Evolutionary conservation across 1,139 yeast genomes (phyloP), one percentile per base, ranked within the genome.

Genomic region (Geotrichum restrictum): DNA sequence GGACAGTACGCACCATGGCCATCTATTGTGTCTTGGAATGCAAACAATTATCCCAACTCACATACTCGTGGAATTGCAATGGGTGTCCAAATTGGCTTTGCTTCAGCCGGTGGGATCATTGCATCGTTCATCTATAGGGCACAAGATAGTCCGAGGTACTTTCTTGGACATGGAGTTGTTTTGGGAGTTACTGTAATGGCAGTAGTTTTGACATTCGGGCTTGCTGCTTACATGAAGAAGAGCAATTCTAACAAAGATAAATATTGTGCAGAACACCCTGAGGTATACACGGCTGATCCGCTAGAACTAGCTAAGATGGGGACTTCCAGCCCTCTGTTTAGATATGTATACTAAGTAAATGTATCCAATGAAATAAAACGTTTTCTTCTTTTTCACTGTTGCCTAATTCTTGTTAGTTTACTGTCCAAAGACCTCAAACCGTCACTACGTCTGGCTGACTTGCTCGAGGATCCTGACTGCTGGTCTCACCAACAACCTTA

Each of bases 101-200:
- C 49, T 1, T 50, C 53, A 5, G 41, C 40, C 2, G 67, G 76
- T 10, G 77, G 77, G 46, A 70, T 68, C 18, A 62, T 73, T 56
- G 69, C 71, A 27, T 71, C 73, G 18, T 74, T 71, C 56, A 68
- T 72, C 29, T 72, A 70, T 62, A 59, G 69, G 41, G 21, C 48
- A 8, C 36, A 51, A 22, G 54, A 53, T 43, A 22, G 31, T 18
- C 56, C 56, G 8, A 31, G 49, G 5, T 53, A 40, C 41, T 21
- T n/a, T 16, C 36, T 53, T n/a, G 56, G 56, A 14, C 54, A 53
- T 16, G 43, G 47, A 6, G 36, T 49, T 14, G 37, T 40, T 7
- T 41, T 49, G 13, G 47, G 48, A 16, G 37, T 36, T 37, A 45
- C 45, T 19, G 31, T 22, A 8, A 16, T 49, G 29, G 18, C 42